These are phyloP conservation scores for Vararia minispora DNA, from an alignment of 768 basidiomycete genomes.

Conservation along the genomic window DNA sequence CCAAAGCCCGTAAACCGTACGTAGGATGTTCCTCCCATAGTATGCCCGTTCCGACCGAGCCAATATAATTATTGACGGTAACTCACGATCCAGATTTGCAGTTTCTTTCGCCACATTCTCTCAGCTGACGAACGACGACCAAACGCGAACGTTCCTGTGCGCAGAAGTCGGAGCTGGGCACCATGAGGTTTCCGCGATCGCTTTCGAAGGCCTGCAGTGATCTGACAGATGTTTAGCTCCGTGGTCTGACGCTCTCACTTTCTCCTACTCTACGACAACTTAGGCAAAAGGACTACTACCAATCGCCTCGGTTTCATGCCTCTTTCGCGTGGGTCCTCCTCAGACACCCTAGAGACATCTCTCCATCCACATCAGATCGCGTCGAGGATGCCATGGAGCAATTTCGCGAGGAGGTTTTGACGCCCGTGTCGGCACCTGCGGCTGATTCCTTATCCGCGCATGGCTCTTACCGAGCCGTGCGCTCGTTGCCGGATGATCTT, in stretches of 20 bases:
- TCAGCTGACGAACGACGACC: conserved; percentile 69
- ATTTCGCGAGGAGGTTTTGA: no score
- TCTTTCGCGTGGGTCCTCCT: conserved; percentile 85
- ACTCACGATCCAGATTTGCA: conserved; percentile 38
- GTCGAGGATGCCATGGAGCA: no score
- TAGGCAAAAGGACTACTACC: conserved; percentile 74
- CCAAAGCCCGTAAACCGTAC: conserved; percentile 36
- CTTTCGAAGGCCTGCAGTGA: background rate
- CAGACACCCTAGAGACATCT: conserved; percentile 16
- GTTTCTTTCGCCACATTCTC: conserved; percentile 65
- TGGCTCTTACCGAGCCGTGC: background rate
- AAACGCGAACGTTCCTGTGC: conserved; percentile 69
- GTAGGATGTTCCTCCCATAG: no score
- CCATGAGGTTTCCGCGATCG: conserved; percentile 38
- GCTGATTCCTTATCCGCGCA: background rate
- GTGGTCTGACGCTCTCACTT: conserved; percentile 40
- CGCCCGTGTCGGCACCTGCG: background rate
- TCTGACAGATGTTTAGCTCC: conserved; percentile 37
- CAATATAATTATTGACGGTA: no score
- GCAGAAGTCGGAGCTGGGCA: conserved; percentile 81
- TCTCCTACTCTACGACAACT: conserved; percentile 45
- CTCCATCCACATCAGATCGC: conserved; percentile 3
- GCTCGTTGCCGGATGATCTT: conserved; percentile 38
- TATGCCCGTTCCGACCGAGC: no score
- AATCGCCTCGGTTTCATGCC: conserved; percentile 73